Evolutionary conservation across 352 stramenopile species (phyloP).

Genomic region (Globisporangium cystogenes): DNA sequence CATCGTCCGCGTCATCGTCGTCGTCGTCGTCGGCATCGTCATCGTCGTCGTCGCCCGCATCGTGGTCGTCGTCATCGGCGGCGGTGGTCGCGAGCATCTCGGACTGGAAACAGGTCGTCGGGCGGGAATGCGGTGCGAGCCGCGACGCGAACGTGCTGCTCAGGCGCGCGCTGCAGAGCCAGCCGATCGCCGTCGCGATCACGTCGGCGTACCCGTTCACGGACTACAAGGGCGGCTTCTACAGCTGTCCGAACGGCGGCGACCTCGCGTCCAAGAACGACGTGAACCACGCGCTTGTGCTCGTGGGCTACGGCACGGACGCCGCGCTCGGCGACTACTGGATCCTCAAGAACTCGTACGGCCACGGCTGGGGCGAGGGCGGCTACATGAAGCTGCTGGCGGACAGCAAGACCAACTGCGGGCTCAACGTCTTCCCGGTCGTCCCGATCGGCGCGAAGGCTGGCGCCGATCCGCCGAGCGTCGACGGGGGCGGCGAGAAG

Average conservation of each 20-base stretch:
- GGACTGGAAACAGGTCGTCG: conserved; percentile 61
- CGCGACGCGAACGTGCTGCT: conserved; percentile 50
- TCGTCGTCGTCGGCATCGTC: no score
- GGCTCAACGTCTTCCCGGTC: conserved; percentile 74
- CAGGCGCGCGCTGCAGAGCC: conserved; percentile 44
- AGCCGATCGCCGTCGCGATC: conserved; percentile 72
- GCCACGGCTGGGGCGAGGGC: conserved; percentile 49
- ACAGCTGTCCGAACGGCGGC: conserved; percentile 63
- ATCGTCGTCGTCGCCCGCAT: no score
- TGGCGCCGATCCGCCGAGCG: conserved; percentile 23
- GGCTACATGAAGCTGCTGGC: conserved; percentile 64
- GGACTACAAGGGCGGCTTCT: conserved; percentile 62
- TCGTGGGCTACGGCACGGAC: conserved; percentile 72
- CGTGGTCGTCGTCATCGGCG: no score
- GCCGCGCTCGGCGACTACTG: conserved; percentile 56
- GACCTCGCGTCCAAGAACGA: conserved; percentile 55
- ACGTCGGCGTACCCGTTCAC: conserved; percentile 70
- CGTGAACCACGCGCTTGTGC: conserved; percentile 69
- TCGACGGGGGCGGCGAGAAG: conserved; percentile 63
- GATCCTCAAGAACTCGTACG: conserved; percentile 84
- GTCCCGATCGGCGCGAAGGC: conserved; percentile 51
- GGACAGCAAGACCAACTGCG: conserved; percentile 71
- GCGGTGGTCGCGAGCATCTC: conserved; percentile 42
- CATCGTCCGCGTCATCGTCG: background rate
- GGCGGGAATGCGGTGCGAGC: conserved; percentile 48